Conservation (phyloP, 139 green algal species). For the Penium margaritaceum region DNA sequence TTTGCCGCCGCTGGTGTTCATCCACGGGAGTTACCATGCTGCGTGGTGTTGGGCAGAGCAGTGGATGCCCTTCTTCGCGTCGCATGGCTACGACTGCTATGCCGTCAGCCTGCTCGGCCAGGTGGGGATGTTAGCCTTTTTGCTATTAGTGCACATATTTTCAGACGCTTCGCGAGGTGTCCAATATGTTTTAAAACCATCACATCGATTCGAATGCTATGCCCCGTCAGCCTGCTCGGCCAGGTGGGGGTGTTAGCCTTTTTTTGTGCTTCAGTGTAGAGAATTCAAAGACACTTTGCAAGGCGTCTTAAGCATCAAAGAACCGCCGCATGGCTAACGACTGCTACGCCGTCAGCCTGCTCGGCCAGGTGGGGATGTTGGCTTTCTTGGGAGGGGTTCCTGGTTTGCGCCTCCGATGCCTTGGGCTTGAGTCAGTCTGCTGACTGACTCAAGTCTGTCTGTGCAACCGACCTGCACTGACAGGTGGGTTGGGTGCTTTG, state of each 20-base stretch:
- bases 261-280: background rate
- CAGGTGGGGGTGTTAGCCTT: background rate
- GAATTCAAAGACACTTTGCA: too few species aligned
- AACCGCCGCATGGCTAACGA: constrained; percentile 9
- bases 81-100: constrained; percentile 20
- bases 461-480: background rate
- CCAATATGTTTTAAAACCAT: background rate
- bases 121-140: background rate
- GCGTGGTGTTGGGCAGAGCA: constrained; percentile 75
- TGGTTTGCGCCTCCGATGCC: too few species aligned
- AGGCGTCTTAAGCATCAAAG: background rate
- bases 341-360: constrained; percentile 33
- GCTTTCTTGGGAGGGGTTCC: background rate
- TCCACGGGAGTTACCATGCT: constrained; percentile 81
- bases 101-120: constrained; percentile 37
- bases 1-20: constrained; percentile 62
- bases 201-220: constrained; percentile 17
- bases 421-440: background rate
- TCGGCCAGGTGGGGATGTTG: constrained; percentile 5
- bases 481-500: too few species aligned
- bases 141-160: too few species aligned
- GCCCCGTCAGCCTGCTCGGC: constrained; percentile 32
- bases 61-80: constrained; percentile 30
- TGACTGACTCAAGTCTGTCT: background rate
- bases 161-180: background rate